phyloP scores from a whole-genome alignment of 768 basidiomycete species.

The Jaapia argillacea region DNA sequence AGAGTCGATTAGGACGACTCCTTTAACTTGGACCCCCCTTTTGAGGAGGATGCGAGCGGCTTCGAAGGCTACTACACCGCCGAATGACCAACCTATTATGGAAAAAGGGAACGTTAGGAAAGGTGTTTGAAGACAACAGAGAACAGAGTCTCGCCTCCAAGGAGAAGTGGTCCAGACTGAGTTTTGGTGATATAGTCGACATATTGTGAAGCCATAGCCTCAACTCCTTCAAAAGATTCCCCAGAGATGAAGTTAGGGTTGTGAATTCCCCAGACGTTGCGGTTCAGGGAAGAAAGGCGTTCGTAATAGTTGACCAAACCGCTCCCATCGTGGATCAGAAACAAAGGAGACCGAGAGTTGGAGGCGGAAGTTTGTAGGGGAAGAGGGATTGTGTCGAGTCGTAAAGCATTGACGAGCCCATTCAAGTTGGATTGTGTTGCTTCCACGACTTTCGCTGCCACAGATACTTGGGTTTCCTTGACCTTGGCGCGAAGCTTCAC shows the following conservation, averaged over 20 bases:
- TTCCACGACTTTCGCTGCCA: constrained; percentile 1
- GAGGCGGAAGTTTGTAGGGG: constrained; percentile 25
- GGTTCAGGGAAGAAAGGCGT: constrained; percentile 32
- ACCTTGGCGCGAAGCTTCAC: not conserved
- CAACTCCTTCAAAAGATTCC: constrained; percentile 35
- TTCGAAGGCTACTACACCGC: constrained; percentile 65
- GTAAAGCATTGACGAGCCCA: constrained; percentile 6
- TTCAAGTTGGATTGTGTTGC: not conserved
- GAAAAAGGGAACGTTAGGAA: not conserved
- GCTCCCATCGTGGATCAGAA: constrained; percentile 69
- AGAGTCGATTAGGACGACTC: constrained; percentile 58
- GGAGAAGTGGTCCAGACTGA: constrained; percentile 29
- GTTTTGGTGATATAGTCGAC: constrained; percentile 23
- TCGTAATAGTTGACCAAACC: constrained; percentile 46
- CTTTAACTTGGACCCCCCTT: constrained; percentile 34
- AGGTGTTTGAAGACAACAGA: no score
- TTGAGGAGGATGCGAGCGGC: constrained; percentile 40
- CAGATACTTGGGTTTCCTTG: not conserved
- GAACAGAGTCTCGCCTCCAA: constrained; percentile 53
- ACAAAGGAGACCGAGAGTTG: constrained; percentile 29
- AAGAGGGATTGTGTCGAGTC: constrained; percentile 20
- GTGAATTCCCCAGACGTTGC: constrained; percentile 50
- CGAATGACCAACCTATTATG: constrained; percentile 65
- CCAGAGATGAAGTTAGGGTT: constrained; percentile 41
- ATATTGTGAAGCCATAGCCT: constrained; percentile 36